Percentiles rank a stretch among this genome's conserved stretches.
Evolutionary conservation across 2,329 filamentous ascomycete genomes (phyloP).

Genomic region (Aureobasidium pullulans): DNA sequence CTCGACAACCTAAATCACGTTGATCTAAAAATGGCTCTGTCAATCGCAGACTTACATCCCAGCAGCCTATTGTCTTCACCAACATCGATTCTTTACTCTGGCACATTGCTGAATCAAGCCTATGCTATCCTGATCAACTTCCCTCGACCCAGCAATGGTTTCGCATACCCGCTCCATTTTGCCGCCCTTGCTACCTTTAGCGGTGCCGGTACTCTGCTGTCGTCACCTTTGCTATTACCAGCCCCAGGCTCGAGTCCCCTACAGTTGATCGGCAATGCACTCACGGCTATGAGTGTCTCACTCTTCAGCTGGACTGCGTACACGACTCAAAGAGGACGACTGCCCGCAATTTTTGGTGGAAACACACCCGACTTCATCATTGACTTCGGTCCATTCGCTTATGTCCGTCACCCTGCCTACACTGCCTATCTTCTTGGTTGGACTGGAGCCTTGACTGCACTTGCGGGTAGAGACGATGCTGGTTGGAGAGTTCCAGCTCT

Average conservation of each 20-base stretch:
- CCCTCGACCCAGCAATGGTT: constrained; percentile 8
- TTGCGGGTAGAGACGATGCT: neutral
- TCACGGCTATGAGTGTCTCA: neutral
- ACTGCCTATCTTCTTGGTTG: constrained; percentile 4
- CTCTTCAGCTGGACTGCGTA: constrained; percentile 6
- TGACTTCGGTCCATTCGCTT: constrained; percentile 5
- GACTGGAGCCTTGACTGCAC: neutral
- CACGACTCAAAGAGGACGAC: constrained; percentile 4
- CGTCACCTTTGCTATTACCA: neutral
- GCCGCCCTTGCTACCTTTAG: neutral
- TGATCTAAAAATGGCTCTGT: neutral
- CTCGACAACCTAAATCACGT: neutral
- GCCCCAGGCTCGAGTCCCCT: neutral
- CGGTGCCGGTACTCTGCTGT: neutral
- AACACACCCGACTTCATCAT: constrained; percentile 6
- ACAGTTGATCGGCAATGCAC: neutral
- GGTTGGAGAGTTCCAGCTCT: neutral
- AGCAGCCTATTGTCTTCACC: neutral
- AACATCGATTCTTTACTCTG: neutral
- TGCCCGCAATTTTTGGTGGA: constrained; percentile 6
- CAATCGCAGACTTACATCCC: neutral
- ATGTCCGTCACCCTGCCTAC: constrained; percentile 6
- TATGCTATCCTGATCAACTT: constrained; percentile 8
- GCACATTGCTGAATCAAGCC: neutral
- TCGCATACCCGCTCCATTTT: constrained; percentile 8